Conservation (phyloP, 2,329 filamentous ascomycete species). For the Chalara sp. region DNA sequence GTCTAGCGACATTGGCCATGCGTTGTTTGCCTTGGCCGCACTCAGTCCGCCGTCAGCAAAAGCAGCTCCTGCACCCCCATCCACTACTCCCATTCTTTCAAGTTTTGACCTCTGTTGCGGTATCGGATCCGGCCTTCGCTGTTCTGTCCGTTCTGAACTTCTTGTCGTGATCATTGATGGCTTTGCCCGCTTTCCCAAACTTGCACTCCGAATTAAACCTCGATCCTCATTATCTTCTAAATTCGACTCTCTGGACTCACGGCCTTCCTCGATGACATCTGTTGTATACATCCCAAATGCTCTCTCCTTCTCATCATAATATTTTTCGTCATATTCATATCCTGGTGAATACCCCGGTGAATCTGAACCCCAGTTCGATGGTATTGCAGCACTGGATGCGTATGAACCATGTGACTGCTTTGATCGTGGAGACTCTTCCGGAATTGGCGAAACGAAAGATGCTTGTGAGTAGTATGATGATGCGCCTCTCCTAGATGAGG, state of each 20-base stretch:
- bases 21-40: slow-evolving; percentile 11
- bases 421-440: slow-evolving; percentile 59
- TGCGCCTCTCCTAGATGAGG: slow-evolving; percentile 50
- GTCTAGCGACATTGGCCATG: slow-evolving; percentile 18
- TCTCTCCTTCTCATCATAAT: slow-evolving; percentile 14
- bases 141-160: slow-evolving; percentile 17
- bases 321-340: slow-evolving; percentile 21
- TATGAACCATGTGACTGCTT: slow-evolving; percentile 59
- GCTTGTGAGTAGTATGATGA: slow-evolving; percentile 60
- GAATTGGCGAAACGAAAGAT: slow-evolving; percentile 69
- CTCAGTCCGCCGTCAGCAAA: slow-evolving; percentile 1
- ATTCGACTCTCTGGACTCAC: slow-evolving; percentile 23
- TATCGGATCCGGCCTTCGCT: slow-evolving; percentile 15
- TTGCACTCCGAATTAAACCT: slow-evolving; percentile 53
- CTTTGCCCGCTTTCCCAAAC: slow-evolving; percentile 53
- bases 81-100: slow-evolving; percentile 22
- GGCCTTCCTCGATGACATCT: slow-evolving; percentile 20
- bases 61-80: not conserved
- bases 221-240: slow-evolving; percentile 37
- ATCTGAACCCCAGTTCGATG: slow-evolving; percentile 54
- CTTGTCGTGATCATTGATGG: slow-evolving; percentile 46
- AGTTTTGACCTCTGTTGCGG: slow-evolving; percentile 33
- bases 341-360: slow-evolving; percentile 24
- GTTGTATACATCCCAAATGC: not conserved
- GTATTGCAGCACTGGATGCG: slow-evolving; percentile 67